Evolutionary conservation across 2,329 filamentous ascomycete genomes (phyloP).

Genomic region (Penicillium sp.): DNA sequence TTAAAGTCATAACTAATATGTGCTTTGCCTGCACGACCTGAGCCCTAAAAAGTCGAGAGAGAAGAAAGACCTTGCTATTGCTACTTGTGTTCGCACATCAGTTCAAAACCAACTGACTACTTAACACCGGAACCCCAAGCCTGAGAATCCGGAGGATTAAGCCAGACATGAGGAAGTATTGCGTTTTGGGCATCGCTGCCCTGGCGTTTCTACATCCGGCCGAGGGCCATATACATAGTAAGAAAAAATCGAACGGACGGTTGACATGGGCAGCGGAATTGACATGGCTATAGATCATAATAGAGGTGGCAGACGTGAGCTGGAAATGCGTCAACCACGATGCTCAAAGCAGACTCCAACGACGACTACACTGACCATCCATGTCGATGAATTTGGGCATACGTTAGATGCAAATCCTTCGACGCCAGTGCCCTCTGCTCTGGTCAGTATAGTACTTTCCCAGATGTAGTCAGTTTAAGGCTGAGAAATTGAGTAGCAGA

Average conservation of each 20-base stretch:
- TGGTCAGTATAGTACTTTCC: constrained; percentile 1
- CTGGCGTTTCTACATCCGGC: constrained; percentile 18
- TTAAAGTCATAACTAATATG: no score
- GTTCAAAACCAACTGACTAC: not conserved
- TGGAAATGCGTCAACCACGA: not conserved
- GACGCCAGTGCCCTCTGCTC: not conserved
- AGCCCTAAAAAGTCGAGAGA: not conserved
- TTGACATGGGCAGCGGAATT: not conserved
- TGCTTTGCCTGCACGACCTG: no score
- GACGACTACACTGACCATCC: constrained; percentile 13
- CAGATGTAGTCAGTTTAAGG: not conserved
- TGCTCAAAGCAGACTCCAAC: constrained; percentile 8
- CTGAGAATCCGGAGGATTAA: not conserved
- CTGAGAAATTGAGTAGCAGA: not conserved
- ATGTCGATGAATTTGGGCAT: constrained; percentile 10
- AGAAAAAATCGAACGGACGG: constrained; percentile 9
- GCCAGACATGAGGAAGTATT: constrained; percentile 17
- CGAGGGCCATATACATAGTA: constrained; percentile 24
- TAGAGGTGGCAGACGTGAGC: not conserved
- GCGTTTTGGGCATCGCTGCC: constrained; percentile 20
- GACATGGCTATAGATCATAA: not conserved
- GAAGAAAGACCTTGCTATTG: not conserved
- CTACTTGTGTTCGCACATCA: not conserved
- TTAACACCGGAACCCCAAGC: not conserved
- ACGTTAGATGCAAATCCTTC: constrained; percentile 7